phyloP scores from a whole-genome alignment of 345 rosid species.

The Microthlaspi erraticum region DNA sequence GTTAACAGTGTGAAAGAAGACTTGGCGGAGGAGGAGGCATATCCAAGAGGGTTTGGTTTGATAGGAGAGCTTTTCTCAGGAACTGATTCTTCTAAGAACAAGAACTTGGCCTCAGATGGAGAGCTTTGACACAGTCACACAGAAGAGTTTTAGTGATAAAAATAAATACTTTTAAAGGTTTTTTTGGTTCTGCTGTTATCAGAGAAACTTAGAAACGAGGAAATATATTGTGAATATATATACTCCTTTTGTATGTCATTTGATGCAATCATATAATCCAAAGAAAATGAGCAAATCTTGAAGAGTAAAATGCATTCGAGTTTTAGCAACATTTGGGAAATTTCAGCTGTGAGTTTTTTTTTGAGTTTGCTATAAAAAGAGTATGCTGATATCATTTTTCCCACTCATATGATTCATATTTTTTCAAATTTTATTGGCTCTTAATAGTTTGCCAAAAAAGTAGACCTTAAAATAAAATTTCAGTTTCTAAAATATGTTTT shows the following conservation, averaged over 20 bases:
- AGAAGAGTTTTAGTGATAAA: slow-evolving; percentile 27
- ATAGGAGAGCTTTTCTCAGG: slow-evolving; percentile 41
- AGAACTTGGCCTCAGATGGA: slow-evolving; percentile 34
- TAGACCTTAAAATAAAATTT: no score
- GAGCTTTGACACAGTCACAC: slow-evolving; percentile 34
- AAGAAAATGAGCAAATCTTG: background rate
- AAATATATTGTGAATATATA: slow-evolving; percentile 2
- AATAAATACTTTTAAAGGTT: slow-evolving; percentile 23
- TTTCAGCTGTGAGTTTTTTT: background rate
- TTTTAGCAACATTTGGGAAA: background rate
- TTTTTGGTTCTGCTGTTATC: slow-evolving; percentile 40
- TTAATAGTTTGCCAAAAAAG: no score
- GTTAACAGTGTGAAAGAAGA: slow-evolving; percentile 58
- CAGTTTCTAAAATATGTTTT: no score
- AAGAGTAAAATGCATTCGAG: background rate
- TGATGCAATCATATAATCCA: background rate
- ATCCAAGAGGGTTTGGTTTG: slow-evolving; percentile 50
- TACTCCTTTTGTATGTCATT: slow-evolving; percentile 15
- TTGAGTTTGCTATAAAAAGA: background rate
- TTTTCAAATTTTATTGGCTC: no score
- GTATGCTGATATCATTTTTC: background rate
- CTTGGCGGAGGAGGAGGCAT: slow-evolving; percentile 47
- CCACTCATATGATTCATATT: background rate
- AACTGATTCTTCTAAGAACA: slow-evolving; percentile 31
- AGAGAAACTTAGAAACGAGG: slow-evolving; percentile 26